Base-by-base conservation (phyloP, 2,329 filamentous ascomycete genomes). In the Fusarium xyrophilum region DNA sequence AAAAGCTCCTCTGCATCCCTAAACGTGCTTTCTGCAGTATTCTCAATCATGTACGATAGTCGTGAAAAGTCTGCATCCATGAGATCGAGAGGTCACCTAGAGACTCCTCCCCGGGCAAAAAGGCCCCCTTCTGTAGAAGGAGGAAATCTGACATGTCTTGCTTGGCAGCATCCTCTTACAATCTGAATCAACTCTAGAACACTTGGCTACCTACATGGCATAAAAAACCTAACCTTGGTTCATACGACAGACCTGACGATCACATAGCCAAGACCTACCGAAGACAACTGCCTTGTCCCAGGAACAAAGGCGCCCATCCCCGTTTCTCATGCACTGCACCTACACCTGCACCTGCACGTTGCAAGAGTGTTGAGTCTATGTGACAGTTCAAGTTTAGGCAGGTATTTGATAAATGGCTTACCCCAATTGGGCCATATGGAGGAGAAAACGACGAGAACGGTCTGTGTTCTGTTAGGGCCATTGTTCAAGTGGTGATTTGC, bases 361-460 rank as follows among this genome's bases (percentile, higher is more conserved):
- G 27, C 15, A 9, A 27, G 4, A 44, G 25, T 27, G 28, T 30
- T 30, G 28, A 12, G 28, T 4, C 12, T 30, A 30, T 30, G 28
- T 33, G 30, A 55, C 32, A 23, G 9, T n/a, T 42, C 46, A 60
- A 19, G 10, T 33, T 21, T 35, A 5, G 23, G 4, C 25, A 47
- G 61, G 40, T 64, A 64, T 64, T 46, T 47, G 61, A 64, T 43
- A 36, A n/a, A 53, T 52, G 60, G 52, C 53, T 7, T 19, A 21
- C 21, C 28, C 14, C 12, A 28, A 7, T 12, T 59, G 10, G 21
- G 9, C 35, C 8, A 40, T 28, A 23, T 46, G 27, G 19, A 15
- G 27, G 14, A 3, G 12, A 15, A 15, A 33, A 35, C 53, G 39
- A 52, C 42, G 46, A 47, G 46, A 64, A 64, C 52, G 60, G 60